Conservation (phyloP, 2,329 filamentous ascomycete species). For the Tolypocladium sp. region DNA sequence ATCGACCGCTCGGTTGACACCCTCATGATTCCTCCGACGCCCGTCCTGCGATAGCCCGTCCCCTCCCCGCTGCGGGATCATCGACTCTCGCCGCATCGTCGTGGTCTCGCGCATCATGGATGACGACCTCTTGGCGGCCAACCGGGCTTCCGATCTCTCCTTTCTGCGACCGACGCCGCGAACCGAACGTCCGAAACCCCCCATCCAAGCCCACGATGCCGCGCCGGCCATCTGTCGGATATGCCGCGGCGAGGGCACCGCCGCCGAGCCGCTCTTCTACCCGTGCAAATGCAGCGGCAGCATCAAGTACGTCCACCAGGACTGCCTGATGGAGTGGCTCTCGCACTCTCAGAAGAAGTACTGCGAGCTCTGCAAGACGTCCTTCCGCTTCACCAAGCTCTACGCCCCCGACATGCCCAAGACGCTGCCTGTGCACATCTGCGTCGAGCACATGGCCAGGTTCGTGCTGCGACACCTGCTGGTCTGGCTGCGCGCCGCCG, state of each 20-base stretch:
- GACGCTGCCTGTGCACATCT: conserved; percentile 70
- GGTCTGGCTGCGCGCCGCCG: conserved; percentile 66
- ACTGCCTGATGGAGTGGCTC: conserved; percentile 97
- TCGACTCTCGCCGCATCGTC: background rate
- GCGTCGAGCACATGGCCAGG: conserved; percentile 66
- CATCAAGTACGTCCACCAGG: conserved; percentile 97
- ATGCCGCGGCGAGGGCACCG: conserved; percentile 79
- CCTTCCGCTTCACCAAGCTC: conserved; percentile 95
- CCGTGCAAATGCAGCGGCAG: conserved; percentile 98
- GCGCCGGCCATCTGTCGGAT: conserved; percentile 83
- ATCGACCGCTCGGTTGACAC: background rate
- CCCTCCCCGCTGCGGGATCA: background rate
- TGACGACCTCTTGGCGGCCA: background rate
- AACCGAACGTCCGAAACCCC: background rate
- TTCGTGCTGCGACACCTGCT: conserved; percentile 64
- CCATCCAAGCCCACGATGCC: conserved; percentile 18
- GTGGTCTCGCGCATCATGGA: background rate
- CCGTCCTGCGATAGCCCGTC: background rate
- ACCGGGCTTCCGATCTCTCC: background rate
- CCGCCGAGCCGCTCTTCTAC: conserved; percentile 83
- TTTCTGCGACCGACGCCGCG: conserved; percentile 9
- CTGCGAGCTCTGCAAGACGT: conserved; percentile 98
- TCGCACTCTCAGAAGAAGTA: conserved; percentile 99
- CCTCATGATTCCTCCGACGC: background rate
- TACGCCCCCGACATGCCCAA: conserved; percentile 92